Evolutionary conservation across 2,329 filamentous ascomycete species (phyloP).

Genomic region (Atkinsonella texensis): DNA sequence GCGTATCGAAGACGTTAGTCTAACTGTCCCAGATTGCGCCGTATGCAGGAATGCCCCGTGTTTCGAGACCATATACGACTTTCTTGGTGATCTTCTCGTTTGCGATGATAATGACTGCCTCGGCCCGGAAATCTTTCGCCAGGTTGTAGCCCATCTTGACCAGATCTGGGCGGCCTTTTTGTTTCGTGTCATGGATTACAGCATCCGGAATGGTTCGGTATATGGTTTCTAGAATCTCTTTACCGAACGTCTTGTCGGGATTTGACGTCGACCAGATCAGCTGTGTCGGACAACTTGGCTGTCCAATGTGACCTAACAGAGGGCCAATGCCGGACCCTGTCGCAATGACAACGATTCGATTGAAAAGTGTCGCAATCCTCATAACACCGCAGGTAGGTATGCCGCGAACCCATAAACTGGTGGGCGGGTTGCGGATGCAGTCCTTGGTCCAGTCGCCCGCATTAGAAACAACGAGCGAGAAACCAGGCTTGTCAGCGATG

Average conservation of each 20-base stretch:
- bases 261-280: slow-evolving; percentile 58
- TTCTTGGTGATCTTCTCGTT: slow-evolving; percentile 56
- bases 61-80: slow-evolving; percentile 58
- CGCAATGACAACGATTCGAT: slow-evolving; percentile 51
- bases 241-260: slow-evolving; percentile 51
- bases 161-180: slow-evolving; percentile 46
- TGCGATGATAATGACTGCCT: slow-evolving; percentile 63
- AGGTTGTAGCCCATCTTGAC: slow-evolving; percentile 39
- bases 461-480: slow-evolving; percentile 58
- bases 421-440: slow-evolving; percentile 50
- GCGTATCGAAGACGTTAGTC: background rate
- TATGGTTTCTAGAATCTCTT: slow-evolving; percentile 43
- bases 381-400: slow-evolving; percentile 56
- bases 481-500: slow-evolving; percentile 29
- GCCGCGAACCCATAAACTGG: slow-evolving; percentile 54
- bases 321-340: slow-evolving; percentile 67
- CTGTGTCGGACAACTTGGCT: slow-evolving; percentile 36
- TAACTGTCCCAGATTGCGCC: slow-evolving; percentile 60
- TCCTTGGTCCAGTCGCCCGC: slow-evolving; percentile 63
- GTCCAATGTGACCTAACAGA: slow-evolving; percentile 46
- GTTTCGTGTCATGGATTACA: slow-evolving; percentile 54
- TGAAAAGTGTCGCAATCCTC: slow-evolving; percentile 54
- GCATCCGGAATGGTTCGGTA: slow-evolving; percentile 45
- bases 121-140: slow-evolving; percentile 41
- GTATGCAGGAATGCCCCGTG: slow-evolving; percentile 52